Base-by-base conservation (phyloP, 495 filamentous ascomycete species). In the Penicillium soppii region DNA sequence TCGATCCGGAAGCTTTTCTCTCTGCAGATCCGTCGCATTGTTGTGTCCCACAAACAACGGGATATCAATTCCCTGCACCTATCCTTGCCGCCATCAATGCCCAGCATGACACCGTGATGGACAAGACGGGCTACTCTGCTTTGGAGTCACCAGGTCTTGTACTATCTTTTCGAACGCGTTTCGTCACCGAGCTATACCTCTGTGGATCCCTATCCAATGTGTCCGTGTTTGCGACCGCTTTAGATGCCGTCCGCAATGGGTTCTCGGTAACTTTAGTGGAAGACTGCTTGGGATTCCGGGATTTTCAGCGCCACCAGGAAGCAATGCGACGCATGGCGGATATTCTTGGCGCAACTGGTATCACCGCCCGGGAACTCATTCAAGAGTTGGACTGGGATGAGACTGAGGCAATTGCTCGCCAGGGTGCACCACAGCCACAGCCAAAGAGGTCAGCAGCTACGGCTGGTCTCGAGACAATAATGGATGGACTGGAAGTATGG, bases 171-270 rank as follows among this genome's bases (percentile, higher is more conserved):
- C 84, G 91, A 12, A 80, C 82, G 5, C 86, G 82, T 17, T 84
- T 98, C 36, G 81, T 97, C 36, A 97, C 91, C 1, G 87, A 96
- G 59, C 68, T 98, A n/a, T 97, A 88, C 62, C 79, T 98, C 5
- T 96, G 91, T 58, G 94, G 94, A 10, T 82, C 87, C n/a, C 73
- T 92, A 29, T 91, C 88, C 12, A 97, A 97, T 65, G 76, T 90
- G 23, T 91, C 91, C 19, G 84, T 97, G 23, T 94, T 91, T 61
- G 94, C 94, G 7, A 98, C 94, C 2, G 92, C 91, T 19, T 73
- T 95, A 40, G 94, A 97, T 60, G 94, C 94, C 2, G 92, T 89
- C 0, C 82, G 83, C 13, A 86, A 96, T 64, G 94, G 94, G 10
- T 86, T 94, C 56, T 80, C 83, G 20, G 88, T 96, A 50, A 91